These are phyloP conservation scores for Filobasidium wieringae DNA, from an alignment of 768 basidiomycete species.

Conservation along the genomic window DNA sequence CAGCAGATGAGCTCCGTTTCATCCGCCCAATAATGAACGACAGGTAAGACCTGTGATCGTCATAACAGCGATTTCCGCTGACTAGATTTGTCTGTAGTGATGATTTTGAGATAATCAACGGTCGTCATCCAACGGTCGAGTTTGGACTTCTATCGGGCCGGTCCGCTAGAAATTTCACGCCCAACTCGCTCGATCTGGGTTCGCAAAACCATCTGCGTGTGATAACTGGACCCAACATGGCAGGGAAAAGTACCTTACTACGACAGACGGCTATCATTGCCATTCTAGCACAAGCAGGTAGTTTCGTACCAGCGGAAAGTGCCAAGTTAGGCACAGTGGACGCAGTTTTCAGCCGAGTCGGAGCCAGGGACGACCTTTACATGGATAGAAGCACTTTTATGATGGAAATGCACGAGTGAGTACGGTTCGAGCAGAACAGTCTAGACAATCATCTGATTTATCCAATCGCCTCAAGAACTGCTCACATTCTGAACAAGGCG, in stretches of 20 bases:
- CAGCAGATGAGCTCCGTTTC: constrained; percentile 67
- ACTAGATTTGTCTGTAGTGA: constrained; percentile 36
- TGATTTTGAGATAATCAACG: constrained; percentile 58
- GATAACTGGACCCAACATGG: constrained; percentile 84
- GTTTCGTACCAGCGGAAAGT: constrained; percentile 77
- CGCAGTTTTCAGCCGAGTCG: constrained; percentile 82
- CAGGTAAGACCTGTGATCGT: constrained; percentile 46
- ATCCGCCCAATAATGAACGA: constrained; percentile 58
- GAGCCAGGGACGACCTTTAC: constrained; percentile 89
- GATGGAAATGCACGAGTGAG: constrained; percentile 43
- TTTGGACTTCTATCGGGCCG: constrained; percentile 60
- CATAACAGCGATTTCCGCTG: not conserved
- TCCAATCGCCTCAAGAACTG: constrained; percentile 53
- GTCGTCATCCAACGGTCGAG: constrained; percentile 89
- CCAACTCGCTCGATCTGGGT: constrained; percentile 62
- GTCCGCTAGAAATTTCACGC: constrained; percentile 56
- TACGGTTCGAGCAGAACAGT: not conserved
- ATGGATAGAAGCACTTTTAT: constrained; percentile 91
- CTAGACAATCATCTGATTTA: not conserved
- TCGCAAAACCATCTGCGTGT: constrained; percentile 57
- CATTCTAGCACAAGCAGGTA: constrained; percentile 82
- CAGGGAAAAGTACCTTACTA: constrained; percentile 73
- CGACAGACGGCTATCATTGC: constrained; percentile 82
- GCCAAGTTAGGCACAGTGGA: constrained; percentile 79
- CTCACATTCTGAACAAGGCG: constrained; percentile 74